Evolutionary conservation across 352 stramenopile species (phyloP), one percentile per base, ranked within the genome.

Genomic region (Phytophthora hibernalis): DNA sequence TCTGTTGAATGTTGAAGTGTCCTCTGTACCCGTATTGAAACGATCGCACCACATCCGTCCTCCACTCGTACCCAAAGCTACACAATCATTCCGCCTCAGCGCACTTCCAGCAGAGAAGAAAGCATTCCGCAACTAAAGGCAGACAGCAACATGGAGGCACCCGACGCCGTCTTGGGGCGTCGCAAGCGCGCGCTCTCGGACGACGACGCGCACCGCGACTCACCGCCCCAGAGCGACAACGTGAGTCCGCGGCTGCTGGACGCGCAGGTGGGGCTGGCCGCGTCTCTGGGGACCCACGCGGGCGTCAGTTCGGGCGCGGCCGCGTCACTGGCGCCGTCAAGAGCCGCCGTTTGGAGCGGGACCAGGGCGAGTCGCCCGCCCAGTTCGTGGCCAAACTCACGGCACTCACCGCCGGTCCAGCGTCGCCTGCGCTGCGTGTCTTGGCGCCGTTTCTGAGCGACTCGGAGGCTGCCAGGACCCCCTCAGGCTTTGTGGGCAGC

Each of bases 141-240:
- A 68, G 60, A 43, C 35, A 82, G 31, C 61, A 64, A 31, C 37
- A 83, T 79, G 75, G 61, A 86, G 40, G 15, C 24, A 16, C 24
- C 44, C 16, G 37, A 43, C 49, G 53, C 40, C n/a, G 20, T 22
- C 58, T 2, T 21, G 8, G 45, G 48, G 24, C 56, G 61, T 22
- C 72, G 74, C 48, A 86, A 87, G 65, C 75, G 78, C 54, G 45
- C 66, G 28, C 58, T 80, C 20, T 66, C 80, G 7, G 66, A 77
- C 15, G 65, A 52, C n/a, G 54, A 61, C 15, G 67, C 69, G 12
- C 33, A 22, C 13, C 48, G 21, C n/a, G 44, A 54, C 15, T 62
- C 63, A 13, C 51, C 54, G 6, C 61, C 47, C 21, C 48, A 67
- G 51, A 67, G 42, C 51, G 71, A 79, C 22, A 73, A 42, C 38